These are phyloP conservation scores for Alternaria dauci DNA, from an alignment of 2,329 filamentous ascomycete genomes.

Conservation along the genomic window DNA sequence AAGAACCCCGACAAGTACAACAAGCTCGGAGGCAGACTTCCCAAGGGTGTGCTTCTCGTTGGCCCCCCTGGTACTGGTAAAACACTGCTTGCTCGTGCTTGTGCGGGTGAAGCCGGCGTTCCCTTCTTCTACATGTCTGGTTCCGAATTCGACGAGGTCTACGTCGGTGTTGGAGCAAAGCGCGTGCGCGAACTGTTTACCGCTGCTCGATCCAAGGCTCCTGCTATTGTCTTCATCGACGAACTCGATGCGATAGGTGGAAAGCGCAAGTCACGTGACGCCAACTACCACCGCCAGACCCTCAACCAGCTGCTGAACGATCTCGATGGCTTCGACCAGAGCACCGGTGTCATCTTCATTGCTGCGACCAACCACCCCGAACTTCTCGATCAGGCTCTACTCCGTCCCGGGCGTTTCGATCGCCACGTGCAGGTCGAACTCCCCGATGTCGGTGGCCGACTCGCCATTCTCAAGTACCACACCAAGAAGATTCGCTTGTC, in stretches of 20 bases:
- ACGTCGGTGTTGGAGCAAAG: slow-evolving; percentile 96
- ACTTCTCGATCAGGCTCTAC: slow-evolving; percentile 91
- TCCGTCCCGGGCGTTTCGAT: slow-evolving; percentile 93
- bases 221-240: slow-evolving; percentile 94
- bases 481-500: slow-evolving; percentile 87
- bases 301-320: slow-evolving; percentile 97
- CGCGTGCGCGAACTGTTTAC: slow-evolving; percentile 92
- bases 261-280: slow-evolving; percentile 90
- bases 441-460: slow-evolving; percentile 90
- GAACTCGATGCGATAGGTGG: slow-evolving; percentile 94
- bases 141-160: slow-evolving; percentile 97
- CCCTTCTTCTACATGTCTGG: slow-evolving; percentile 99
- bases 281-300: slow-evolving; percentile 95
- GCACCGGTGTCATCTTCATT: slow-evolving; percentile 92
- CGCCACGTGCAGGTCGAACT: slow-evolving; percentile 88
- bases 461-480: slow-evolving; percentile 93
- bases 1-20: slow-evolving; percentile 93
- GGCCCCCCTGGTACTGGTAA: slow-evolving; percentile 98
- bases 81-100: slow-evolving; percentile 91
- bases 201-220: slow-evolving; percentile 83
- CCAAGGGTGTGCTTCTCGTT: slow-evolving; percentile 94
- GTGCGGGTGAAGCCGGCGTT: slow-evolving; percentile 95
- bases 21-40: slow-evolving; percentile 92
- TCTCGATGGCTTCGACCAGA: slow-evolving; percentile 95
- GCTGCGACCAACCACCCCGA: slow-evolving; percentile 97